phyloP scores from a whole-genome alignment of 345 rosid species.

The Brassica napus region DNA sequence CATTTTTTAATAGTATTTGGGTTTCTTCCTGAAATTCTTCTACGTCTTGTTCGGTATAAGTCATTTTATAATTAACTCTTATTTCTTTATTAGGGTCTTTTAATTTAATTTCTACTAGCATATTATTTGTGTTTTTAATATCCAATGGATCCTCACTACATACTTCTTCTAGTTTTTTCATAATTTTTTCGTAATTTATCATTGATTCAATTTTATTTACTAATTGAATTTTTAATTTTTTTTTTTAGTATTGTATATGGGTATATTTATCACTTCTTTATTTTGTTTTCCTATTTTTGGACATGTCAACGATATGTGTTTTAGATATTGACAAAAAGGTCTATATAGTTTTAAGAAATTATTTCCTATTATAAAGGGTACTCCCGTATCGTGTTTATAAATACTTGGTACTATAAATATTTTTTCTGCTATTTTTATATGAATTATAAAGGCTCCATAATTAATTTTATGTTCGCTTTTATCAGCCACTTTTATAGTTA shows the following conservation, averaged over 20 bases:
- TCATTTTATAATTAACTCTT: background rate
- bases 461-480: background rate
- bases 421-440: background rate
- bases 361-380: background rate
- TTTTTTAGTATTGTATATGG: background rate
- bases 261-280: background rate
- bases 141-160: background rate
- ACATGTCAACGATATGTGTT: background rate
- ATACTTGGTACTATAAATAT: background rate
- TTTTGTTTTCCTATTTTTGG: background rate
- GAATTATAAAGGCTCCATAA: background rate
- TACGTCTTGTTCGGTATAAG: background rate
- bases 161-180: background rate
- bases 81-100: background rate
- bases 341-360: background rate
- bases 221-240: background rate
- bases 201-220: background rate
- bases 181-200: background rate
- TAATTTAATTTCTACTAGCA: background rate
- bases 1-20: background rate
- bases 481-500: background rate
- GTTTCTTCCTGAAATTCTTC: background rate
- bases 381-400: background rate
- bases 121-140: background rate
- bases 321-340: background rate